Evolutionary conservation across 2,329 filamentous ascomycete species (phyloP).

Genomic region (Rosellinia necatrix): DNA sequence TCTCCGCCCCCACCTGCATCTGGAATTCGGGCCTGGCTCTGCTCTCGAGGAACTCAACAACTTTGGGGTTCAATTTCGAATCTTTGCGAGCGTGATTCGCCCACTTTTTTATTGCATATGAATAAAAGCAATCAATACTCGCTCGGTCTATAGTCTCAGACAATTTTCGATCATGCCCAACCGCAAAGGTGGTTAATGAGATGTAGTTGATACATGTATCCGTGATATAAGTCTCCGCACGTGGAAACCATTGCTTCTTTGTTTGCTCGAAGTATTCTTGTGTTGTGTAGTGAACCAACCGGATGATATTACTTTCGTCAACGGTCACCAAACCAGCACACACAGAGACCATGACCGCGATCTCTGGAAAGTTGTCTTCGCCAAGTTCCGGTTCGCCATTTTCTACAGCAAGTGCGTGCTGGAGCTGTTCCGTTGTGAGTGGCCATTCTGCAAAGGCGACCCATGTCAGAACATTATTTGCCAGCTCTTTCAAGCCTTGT

Average conservation of each 20-base stretch:
- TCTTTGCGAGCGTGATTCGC: conserved; percentile 1
- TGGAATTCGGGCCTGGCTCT: no score
- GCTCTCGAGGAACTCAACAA: no score
- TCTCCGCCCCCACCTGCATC: no score
- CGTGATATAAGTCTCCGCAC: conserved; percentile 25
- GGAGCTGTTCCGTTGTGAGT: conserved; percentile 44
- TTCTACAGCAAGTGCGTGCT: conserved; percentile 49
- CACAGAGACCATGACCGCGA: conserved; percentile 43
- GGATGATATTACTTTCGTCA: conserved; percentile 47
- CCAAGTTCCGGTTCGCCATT: conserved; percentile 37
- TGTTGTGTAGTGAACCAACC: conserved; percentile 52
- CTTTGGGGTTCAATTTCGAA: no score
- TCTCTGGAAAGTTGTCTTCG: conserved; percentile 41
- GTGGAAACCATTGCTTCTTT: conserved; percentile 39
- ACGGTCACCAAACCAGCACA: conserved; percentile 50
- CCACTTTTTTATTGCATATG: conserved; percentile 13
- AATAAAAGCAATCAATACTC: conserved; percentile 15
- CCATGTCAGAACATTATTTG: conserved; percentile 47
- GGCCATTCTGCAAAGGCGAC: conserved; percentile 45
- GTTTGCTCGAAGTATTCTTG: conserved; percentile 50
- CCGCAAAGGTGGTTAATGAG: conserved; percentile 2
- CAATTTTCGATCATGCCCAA: not conserved
- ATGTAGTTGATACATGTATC: conserved; percentile 14
- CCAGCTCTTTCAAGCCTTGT: conserved; percentile 40
- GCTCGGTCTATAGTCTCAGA: not conserved